Conservation (phyloP, 1,139 yeast genomes). For the Arxiozyma telluris region DNA sequence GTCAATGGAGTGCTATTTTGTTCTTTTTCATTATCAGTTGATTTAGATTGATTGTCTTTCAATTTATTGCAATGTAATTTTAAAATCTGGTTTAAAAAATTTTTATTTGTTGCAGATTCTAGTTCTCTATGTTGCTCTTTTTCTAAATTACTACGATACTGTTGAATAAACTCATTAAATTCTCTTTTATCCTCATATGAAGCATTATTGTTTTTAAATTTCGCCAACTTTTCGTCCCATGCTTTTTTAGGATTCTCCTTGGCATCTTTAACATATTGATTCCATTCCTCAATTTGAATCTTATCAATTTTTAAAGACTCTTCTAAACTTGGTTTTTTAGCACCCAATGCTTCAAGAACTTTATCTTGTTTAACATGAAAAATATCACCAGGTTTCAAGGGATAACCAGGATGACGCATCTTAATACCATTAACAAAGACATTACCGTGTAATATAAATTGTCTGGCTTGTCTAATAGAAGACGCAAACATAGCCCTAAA, state of each 20-base stretch:
- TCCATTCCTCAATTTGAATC: conserved; percentile 67
- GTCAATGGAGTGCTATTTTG: conserved; percentile 11
- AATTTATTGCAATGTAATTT: conserved; percentile 16
- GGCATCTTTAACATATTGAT: conserved; percentile 51
- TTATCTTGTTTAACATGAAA: conserved; percentile 80
- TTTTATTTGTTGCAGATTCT: conserved; percentile 22
- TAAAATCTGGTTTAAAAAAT: conserved; percentile 24
- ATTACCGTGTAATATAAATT: conserved; percentile 71
- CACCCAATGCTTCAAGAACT: conserved; percentile 79
- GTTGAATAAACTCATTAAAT: conserved; percentile 19
- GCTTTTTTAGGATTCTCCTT: conserved; percentile 45
- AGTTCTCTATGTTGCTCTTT: conserved; percentile 22
- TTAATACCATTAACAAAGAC: conserved; percentile 77
- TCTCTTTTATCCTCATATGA: neutral
- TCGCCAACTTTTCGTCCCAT: conserved; percentile 42
- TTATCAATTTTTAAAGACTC: conserved; percentile 62
- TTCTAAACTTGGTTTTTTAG: conserved; percentile 65
- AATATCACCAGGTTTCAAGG: conserved; percentile 75
- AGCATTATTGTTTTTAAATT: conserved; percentile 10
- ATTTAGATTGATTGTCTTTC: conserved; percentile 1
- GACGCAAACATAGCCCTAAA: conserved; percentile 92
- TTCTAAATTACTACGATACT: conserved; percentile 21
- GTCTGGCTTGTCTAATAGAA: conserved; percentile 88
- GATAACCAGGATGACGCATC: conserved; percentile 73
- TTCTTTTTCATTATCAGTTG: neutral